These are phyloP conservation scores for Naganishia randhawae DNA, from an alignment of 768 basidiomycete species.

Conservation along the genomic window DNA sequence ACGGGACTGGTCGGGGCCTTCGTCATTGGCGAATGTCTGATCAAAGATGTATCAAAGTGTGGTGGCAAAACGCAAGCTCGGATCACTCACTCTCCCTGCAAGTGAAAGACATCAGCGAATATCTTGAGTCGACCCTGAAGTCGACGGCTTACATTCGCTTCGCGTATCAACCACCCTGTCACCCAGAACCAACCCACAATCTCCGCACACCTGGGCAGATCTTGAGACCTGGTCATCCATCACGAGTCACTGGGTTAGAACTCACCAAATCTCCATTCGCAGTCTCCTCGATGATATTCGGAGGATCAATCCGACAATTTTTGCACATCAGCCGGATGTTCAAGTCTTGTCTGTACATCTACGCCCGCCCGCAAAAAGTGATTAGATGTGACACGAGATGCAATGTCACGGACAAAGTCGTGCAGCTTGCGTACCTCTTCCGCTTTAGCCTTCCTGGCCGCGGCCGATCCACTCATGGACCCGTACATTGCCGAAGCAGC, in stretches of 20 bases:
- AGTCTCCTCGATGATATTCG: conserved; percentile 95
- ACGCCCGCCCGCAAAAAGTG: neutral
- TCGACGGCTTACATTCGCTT: conserved; percentile 83
- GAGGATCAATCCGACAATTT: conserved; percentile 66
- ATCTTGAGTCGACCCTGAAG: conserved; percentile 19
- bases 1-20: conserved; percentile 99
- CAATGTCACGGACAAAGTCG: neutral
- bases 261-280: conserved; percentile 96
- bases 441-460: neutral
- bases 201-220: conserved; percentile 44
- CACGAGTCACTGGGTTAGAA: conserved; percentile 19
- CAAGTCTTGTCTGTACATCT: conserved; percentile 28
- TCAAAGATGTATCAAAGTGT: too few species aligned
- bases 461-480: neutral
- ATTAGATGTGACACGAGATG: neutral
- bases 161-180: conserved; percentile 95
- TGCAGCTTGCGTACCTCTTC: conserved; percentile 1
- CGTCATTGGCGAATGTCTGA: conserved; percentile 99
- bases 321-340: conserved; percentile 28
- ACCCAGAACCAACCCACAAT: conserved; percentile 74
- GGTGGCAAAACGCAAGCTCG: too few species aligned
- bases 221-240: neutral
- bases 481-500: conserved; percentile 10
- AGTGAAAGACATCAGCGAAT: conserved; percentile 12
- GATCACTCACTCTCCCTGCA: conserved; percentile 42